phyloP scores from a whole-genome alignment of 2,329 filamentous ascomycete species.

The Plenodomus biglobosus region DNA sequence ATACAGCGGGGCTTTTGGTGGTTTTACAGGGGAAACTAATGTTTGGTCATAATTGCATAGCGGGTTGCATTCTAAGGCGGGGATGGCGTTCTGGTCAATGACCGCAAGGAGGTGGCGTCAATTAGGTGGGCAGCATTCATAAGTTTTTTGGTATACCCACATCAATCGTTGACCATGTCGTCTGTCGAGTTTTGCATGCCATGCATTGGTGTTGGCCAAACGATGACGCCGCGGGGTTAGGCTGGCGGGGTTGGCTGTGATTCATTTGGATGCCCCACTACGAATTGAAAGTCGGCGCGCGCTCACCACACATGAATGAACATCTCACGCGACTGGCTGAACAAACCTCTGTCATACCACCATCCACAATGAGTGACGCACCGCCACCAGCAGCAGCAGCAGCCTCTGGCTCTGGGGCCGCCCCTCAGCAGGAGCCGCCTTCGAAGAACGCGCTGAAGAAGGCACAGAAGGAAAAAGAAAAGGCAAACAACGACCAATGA shows the following conservation, averaged over 20 bases:
- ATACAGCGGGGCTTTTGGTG: background rate
- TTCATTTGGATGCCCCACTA: constrained; percentile 20
- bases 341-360: background rate
- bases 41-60: background rate
- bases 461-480: constrained; percentile 47
- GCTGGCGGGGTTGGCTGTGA: constrained; percentile 20
- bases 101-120: background rate
- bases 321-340: background rate
- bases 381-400: constrained; percentile 30
- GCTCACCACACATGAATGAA: background rate
- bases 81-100: background rate
- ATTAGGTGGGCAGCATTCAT: background rate
- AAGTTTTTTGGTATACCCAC: background rate
- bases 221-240: constrained; percentile 19
- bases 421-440: constrained; percentile 27
- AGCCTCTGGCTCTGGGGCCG: constrained; percentile 23
- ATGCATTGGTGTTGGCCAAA: background rate
- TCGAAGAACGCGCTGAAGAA: constrained; percentile 49
- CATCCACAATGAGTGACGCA: constrained; percentile 36
- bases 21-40: background rate
- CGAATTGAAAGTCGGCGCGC: constrained; percentile 5
- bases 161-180: background rate
- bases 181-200: background rate
- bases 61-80: background rate
- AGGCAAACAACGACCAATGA: constrained; percentile 24